Conservation (phyloP, 352 stramenopile genomes). For the Globisporangium paroecandrum region DNA sequence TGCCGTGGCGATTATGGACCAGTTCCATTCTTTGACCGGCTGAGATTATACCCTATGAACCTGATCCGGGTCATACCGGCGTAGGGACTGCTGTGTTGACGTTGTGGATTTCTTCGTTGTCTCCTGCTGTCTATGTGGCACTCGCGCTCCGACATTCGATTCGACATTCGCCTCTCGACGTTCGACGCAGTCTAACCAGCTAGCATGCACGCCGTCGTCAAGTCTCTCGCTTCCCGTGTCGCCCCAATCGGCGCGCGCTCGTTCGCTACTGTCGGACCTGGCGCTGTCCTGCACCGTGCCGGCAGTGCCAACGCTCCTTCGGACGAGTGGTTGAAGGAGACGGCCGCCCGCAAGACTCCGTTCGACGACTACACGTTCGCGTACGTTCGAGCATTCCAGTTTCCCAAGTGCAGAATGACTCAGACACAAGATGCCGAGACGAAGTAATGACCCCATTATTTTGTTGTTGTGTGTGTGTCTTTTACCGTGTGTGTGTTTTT, state of each 20-base stretch:
- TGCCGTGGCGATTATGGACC: conserved; percentile 43
- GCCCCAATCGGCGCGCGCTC: conserved; percentile 20
- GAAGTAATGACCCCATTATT: conserved; percentile 6
- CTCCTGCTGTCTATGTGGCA: conserved; percentile 6
- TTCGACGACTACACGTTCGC: conserved; percentile 60
- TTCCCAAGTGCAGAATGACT: not conserved
- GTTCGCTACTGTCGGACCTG: conserved; percentile 49
- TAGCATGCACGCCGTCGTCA: conserved; percentile 37
- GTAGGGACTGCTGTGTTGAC: conserved; percentile 61
- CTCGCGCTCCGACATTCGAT: not conserved
- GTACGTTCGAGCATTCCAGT: conserved; percentile 27
- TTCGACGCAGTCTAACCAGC: conserved; percentile 2
- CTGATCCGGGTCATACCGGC: conserved; percentile 65
- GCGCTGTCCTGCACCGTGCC: conserved; percentile 36
- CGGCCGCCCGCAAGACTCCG: conserved; percentile 37
- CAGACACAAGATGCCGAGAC: not conserved
- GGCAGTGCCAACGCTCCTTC: conserved; percentile 44
- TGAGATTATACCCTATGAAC: conserved; percentile 71
- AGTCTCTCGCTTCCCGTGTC: conserved; percentile 30
- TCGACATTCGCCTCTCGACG: not conserved
- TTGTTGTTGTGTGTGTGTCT: conserved; percentile 18
- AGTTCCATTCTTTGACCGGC: conserved; percentile 48
- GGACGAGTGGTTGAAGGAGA: conserved; percentile 45
- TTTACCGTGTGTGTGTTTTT: not conserved
- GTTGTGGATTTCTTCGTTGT: conserved; percentile 18